These are phyloP conservation scores for Paramecium pentaurelia DNA, from an alignment of 73 alveolate species.

Conservation along the genomic window DNA sequence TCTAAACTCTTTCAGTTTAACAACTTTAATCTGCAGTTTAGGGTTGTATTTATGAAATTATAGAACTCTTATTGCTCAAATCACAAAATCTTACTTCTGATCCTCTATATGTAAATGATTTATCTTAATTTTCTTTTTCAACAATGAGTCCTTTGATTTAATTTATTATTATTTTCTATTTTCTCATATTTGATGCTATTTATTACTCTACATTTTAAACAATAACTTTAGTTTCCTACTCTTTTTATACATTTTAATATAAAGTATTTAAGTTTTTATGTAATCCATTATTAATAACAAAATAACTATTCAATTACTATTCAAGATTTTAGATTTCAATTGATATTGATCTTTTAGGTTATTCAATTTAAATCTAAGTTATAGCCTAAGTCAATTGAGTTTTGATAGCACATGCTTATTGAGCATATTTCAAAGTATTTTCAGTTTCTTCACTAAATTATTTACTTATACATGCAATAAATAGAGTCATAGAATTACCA, in stretches of 20 bases:
- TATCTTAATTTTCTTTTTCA: slow-evolving; percentile 2
- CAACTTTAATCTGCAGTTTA: not conserved
- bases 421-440: slow-evolving; percentile 60
- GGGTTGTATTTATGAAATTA: not conserved
- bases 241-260: not conserved
- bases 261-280: not conserved
- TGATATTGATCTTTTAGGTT: not conserved
- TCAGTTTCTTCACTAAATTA: slow-evolving; percentile 54
- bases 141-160: not conserved
- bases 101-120: slow-evolving; percentile 23
- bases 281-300: not conserved
- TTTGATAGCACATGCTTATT: not conserved
- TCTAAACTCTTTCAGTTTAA: not conserved
- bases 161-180: not conserved
- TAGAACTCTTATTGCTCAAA: not conserved
- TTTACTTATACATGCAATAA: slow-evolving; percentile 58
- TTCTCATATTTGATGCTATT: not conserved
- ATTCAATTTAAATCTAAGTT: not conserved
- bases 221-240: not conserved
- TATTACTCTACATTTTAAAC: not conserved
- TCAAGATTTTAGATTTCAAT: not conserved
- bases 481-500: slow-evolving; percentile 61
- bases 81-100: slow-evolving; percentile 7
- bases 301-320: not conserved
- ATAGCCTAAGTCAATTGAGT: not conserved